Evolutionary conservation across 2,329 filamentous ascomycete genomes (phyloP), one percentile per base, ranked within the genome.

Genomic region (Rhytidhysteron rufulum): DNA sequence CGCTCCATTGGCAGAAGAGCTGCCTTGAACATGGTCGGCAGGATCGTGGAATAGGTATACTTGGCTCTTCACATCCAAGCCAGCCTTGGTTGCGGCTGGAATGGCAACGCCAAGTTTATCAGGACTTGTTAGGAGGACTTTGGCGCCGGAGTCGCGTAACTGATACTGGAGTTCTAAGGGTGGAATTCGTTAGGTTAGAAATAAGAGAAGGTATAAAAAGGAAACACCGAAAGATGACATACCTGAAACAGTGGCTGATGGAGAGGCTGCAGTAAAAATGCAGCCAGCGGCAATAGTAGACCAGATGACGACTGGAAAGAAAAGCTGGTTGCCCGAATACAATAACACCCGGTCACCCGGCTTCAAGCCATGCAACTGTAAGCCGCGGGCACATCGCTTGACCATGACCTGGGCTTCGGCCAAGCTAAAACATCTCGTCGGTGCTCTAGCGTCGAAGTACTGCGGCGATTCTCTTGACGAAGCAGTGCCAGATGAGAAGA

Each of bases 281-380:
- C 85, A 85, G 4, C 85, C 85, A 0, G 86, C 85, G 79, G 88
- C 88, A 37, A 88, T 72, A 16, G 85, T 73, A 13, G 86, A 86
- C 62, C 88, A 72, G 39, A 90, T 79, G 1, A 86, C 70, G 1
- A 79, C 71, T 0, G 86, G 83, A 57, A 83, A 87, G 67, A 84
- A 87, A 11, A 91, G 63, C 49, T 77, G 82, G 63, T 90, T 91
- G 17, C 80, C 78, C 0, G 83, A 83, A 64, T 84, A 90, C 16
- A 91, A 67, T 34, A 91, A 68, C 4, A 91, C 79, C 2, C 85
- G 79, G 50, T 89, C 86, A 9, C 85, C 60, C 0, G 70, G 68
- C 46, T 80, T 67, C 15, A 91, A 66, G 1, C 86, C 87, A 13
- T 77, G 73, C 40, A 75, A 74, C 33, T 71, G 72, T 21, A 88